Conservation (phyloP, 192 early-diverging fungal genomes). For the Glomus cerebriforme region DNA sequence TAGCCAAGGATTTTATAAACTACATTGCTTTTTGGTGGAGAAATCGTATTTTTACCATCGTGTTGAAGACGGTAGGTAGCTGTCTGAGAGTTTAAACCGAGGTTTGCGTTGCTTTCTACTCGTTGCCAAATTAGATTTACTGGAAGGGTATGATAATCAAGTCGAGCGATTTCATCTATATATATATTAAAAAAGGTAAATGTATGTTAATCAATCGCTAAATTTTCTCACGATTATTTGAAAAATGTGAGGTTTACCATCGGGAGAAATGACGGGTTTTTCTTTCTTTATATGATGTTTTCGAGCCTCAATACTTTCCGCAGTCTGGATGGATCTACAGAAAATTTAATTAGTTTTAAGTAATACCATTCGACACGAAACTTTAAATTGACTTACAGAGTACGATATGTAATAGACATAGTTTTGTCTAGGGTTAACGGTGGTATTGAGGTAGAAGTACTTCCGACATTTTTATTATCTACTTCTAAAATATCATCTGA, state of each 20-base stretch:
- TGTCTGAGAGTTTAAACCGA: not conserved
- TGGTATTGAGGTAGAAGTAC: not conserved
- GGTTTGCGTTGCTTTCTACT: not conserved
- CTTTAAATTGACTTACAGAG: not conserved
- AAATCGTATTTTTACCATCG: slow-evolving; percentile 51
- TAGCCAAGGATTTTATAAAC: slow-evolving; percentile 47
- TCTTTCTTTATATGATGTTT: not conserved
- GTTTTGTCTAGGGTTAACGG: not conserved
- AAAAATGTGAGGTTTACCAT: not conserved
- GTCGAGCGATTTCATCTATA: not conserved
- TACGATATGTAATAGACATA: not conserved
- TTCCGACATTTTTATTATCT: not conserved
- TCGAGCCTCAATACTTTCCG: not conserved
- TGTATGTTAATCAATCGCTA: not conserved
- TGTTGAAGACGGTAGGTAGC: not conserved
- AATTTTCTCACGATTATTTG: not conserved
- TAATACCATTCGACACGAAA: not conserved
- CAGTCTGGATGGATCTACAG: not conserved
- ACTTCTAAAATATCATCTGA: not conserved
- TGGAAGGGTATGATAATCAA: not conserved
- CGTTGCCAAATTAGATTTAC: not conserved
- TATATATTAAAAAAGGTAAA: not conserved
- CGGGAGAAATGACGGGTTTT: not conserved
- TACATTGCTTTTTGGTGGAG: slow-evolving; percentile 44
- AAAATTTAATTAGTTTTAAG: not conserved